Evolutionary conservation across 116 monocot species (phyloP), one percentile per base, ranked within the genome.

Genomic region (Iris pallida): DNA sequence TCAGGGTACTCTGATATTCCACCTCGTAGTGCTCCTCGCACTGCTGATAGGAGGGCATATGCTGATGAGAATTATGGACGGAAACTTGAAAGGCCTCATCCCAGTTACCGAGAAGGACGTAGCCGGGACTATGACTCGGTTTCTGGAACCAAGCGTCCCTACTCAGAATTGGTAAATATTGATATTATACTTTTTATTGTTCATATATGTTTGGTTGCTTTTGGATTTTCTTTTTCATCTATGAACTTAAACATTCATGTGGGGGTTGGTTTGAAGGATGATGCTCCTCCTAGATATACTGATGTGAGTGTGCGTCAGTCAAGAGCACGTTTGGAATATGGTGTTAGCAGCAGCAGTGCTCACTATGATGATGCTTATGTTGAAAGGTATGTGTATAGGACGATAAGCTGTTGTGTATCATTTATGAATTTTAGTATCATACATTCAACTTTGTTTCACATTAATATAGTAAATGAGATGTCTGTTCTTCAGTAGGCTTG

Each of bases 241-340:
- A 7, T 61, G 5, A 4, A 4, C n/a, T 41, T 55, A 16, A 4
- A 47, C 47, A 43, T 51, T 45, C 54, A 51, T 51, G 13, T 51
- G 49, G 49, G 30, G 41, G 5, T 67, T 55, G 20, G 2, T 47
- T 61, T 71, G 16, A 70, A 96, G 97, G 92, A 97, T 89, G 93
- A 86, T 73, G 42, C 57, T 55, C 73, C 82, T 58, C 69, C 90
- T 67, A 76, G 88, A 3, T 88, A 93, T 85, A 74, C 73, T 60
- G 99, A 99, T 73, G 68, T 74, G 43, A 76, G 75, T 55, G 57
- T 71, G 18, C 86, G 94, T 16, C 83, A 80, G 1, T 82, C 90
- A 64, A 83, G 92, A 64, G 70, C 90, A 42, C 81, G 99, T 52
- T 57, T 88, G 60, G 94, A 99, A 47, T 90, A 93, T 84, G 90